phyloP scores from a whole-genome alignment of 179 eudicot genomes.

The Spergularia azorica region DNA sequence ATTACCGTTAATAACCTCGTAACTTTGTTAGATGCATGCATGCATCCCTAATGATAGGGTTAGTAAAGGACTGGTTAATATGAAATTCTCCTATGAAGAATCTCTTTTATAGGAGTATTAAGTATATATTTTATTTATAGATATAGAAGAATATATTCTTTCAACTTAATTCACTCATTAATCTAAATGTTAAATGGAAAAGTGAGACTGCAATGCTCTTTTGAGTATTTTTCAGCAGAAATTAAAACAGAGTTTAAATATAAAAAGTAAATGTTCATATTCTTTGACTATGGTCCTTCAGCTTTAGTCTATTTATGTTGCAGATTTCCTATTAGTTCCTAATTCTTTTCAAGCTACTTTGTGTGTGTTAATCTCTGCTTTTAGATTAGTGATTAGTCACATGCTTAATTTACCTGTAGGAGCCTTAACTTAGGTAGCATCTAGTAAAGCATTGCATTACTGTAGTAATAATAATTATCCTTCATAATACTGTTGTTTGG shows the following conservation, averaged over 20 bases:
- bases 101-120: neutral
- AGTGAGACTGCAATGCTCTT: neutral
- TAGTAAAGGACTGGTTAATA: neutral
- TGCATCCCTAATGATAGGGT: no score
- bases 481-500: neutral
- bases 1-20: no score
- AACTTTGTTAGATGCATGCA: no score
- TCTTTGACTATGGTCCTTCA: neutral
- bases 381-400: neutral
- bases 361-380: neutral
- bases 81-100: neutral
- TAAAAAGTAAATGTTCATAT: neutral
- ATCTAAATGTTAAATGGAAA: neutral
- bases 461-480: neutral
- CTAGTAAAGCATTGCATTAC: slow-evolving; percentile 3
- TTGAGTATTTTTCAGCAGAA: no score
- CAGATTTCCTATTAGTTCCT: neutral
- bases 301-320: neutral
- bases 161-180: neutral
- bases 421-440: slow-evolving; percentile 5
- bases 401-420: neutral
- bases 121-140: neutral
- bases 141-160: slow-evolving; percentile 10
- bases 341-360: neutral
- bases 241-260: no score